phyloP scores from a whole-genome alignment of 768 basidiomycete species.

The Termitomyces sp. region DNA sequence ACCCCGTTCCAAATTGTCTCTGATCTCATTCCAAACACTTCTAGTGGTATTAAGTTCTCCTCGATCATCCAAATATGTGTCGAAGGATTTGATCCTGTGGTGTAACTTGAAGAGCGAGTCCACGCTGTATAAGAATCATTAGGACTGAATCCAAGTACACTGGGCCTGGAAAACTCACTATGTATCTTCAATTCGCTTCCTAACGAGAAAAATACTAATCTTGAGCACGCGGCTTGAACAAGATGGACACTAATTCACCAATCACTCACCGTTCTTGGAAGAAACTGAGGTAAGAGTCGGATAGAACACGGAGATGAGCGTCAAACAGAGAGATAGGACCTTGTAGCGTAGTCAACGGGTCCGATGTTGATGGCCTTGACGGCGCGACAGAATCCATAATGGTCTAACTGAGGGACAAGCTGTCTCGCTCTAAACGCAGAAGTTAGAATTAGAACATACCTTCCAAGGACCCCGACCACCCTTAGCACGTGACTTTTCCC shows the following conservation, averaged over 20 bases:
- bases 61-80: slow-evolving; percentile 71
- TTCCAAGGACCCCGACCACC: slow-evolving; percentile 12
- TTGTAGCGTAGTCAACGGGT: slow-evolving; percentile 28
- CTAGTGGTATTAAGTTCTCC: slow-evolving; percentile 61
- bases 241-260: slow-evolving; percentile 8
- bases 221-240: slow-evolving; percentile 15
- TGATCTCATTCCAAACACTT: slow-evolving; percentile 78
- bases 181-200: slow-evolving; percentile 79
- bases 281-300: slow-evolving; percentile 78
- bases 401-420: slow-evolving; percentile 7
- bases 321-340: slow-evolving; percentile 75
- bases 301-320: slow-evolving; percentile 60
- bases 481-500: slow-evolving; percentile 2
- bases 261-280: slow-evolving; percentile 75
- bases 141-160: neutral
- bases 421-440: slow-evolving; percentile 6
- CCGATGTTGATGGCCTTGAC: slow-evolving; percentile 39
- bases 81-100: slow-evolving; percentile 65
- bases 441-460: slow-evolving; percentile 1
- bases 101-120: slow-evolving; percentile 74
- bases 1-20: slow-evolving; percentile 86
- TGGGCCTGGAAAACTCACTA: slow-evolving; percentile 52
- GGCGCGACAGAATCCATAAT: slow-evolving; percentile 33
- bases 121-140: slow-evolving; percentile 43
- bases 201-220: slow-evolving; percentile 36